phyloP scores from a whole-genome alignment of 192 early-diverging fungal species.

The Globomyces pollinis-pini region DNA sequence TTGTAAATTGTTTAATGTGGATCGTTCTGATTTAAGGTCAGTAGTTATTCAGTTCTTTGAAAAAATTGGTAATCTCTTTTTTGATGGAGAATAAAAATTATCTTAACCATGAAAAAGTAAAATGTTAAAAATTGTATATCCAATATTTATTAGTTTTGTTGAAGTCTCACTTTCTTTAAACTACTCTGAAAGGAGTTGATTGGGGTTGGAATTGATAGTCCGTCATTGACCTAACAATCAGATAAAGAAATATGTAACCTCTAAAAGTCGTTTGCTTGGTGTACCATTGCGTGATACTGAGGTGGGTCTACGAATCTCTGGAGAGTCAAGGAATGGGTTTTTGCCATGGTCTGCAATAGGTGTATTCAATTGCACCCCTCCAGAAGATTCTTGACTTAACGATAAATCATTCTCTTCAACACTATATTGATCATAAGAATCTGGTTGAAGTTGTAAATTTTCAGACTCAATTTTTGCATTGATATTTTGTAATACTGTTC shows the following conservation, averaged over 20 bases:
- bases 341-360: conserved; percentile 8
- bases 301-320: background rate
- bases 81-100: no score
- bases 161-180: conserved; percentile 4
- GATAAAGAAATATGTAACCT: background rate
- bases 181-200: background rate
- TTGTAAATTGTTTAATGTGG: conserved; percentile 9
- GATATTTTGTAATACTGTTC: conserved; percentile 15
- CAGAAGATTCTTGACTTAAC: no score
- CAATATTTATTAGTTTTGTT: background rate
- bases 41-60: conserved; percentile 3
- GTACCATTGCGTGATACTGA: background rate
- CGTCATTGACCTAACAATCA: background rate
- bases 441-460: background rate
- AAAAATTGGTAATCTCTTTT: background rate
- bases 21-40: background rate
- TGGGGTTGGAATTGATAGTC: background rate
- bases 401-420: no score
- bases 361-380: no score
- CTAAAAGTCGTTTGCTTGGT: conserved; percentile 4
- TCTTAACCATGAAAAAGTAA: background rate
- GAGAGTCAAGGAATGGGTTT: conserved; percentile 2
- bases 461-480: background rate
- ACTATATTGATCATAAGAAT: no score
- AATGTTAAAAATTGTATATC: background rate